phyloP scores from a whole-genome alignment of 208 protist species.

The Wallacemonas collosoma region DNA sequence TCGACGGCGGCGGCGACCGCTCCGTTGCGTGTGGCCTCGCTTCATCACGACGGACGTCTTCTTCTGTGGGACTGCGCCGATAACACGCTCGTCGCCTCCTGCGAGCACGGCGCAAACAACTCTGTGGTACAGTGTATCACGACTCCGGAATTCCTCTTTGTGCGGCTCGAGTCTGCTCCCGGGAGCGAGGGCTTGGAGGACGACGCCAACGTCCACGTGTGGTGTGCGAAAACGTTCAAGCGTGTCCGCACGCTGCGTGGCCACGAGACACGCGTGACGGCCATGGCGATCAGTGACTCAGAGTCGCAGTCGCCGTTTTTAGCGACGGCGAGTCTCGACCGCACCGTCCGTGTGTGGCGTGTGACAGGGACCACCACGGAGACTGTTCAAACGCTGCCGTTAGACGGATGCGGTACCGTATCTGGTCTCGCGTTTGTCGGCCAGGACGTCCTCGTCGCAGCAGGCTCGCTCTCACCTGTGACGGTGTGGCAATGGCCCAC shows the following conservation, averaged over 20 bases:
- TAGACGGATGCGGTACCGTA: constrained; percentile 26
- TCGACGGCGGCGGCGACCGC: neutral
- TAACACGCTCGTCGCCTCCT: constrained; percentile 39
- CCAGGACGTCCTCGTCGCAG: constrained; percentile 19
- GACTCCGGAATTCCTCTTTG: constrained; percentile 48
- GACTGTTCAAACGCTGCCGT: constrained; percentile 28
- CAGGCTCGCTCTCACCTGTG: constrained; percentile 12
- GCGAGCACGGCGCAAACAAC: constrained; percentile 44
- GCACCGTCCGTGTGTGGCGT: constrained; percentile 72
- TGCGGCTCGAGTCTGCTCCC: constrained; percentile 49
- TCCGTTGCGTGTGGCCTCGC: constrained; percentile 37
- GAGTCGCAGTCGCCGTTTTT: constrained; percentile 34
- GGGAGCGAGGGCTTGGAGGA: constrained; percentile 41
- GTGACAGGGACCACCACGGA: constrained; percentile 18
- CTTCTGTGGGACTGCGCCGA: constrained; percentile 65
- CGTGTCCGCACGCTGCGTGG: constrained; percentile 42
- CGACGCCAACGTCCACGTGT: constrained; percentile 69
- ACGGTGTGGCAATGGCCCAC: constrained; percentile 21
- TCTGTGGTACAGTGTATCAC: constrained; percentile 62
- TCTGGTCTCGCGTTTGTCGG: constrained; percentile 21
- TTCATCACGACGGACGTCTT: constrained; percentile 69
- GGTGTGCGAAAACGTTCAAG: constrained; percentile 50
- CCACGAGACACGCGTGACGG: constrained; percentile 64
- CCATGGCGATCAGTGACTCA: constrained; percentile 36
- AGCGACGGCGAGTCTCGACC: constrained; percentile 73